Conservation (phyloP, 257 asterid species). For the Scutellaria barbata region DNA sequence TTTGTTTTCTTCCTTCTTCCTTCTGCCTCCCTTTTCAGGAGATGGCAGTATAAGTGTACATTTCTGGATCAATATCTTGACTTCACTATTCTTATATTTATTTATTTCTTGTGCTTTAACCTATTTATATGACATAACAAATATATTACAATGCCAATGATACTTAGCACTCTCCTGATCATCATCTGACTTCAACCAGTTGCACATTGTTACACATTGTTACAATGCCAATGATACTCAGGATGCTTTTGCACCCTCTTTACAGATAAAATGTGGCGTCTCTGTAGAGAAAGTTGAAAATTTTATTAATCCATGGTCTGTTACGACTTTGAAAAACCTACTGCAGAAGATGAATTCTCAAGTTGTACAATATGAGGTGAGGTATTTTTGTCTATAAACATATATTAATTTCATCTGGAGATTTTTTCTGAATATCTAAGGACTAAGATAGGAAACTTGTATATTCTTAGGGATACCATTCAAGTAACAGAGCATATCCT, state of each 20-base stretch:
- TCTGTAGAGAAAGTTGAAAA: constrained; percentile 48
- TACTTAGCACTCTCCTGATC: constrained; percentile 8
- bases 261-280: constrained; percentile 49
- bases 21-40: not conserved
- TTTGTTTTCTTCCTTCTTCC: not conserved
- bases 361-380: constrained; percentile 55
- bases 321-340: constrained; percentile 46
- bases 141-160: not conserved
- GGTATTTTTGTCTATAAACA: constrained; percentile 14
- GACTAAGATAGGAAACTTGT: constrained; percentile 24
- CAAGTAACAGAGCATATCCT: constrained; percentile 68
- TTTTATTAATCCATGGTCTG: constrained; percentile 81
- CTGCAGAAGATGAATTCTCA: constrained; percentile 50
- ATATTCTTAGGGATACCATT: constrained; percentile 67
- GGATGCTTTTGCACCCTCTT: constrained; percentile 29
- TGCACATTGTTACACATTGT: not conserved
- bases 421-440: constrained; percentile 20
- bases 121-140: not conserved
- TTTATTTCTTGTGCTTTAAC: not conserved
- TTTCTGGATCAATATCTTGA: not conserved
- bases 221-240: too few species aligned
- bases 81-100: not conserved
- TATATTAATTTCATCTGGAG: constrained; percentile 11
- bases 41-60: not conserved
- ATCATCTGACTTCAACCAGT: constrained; percentile 22